Conservation (phyloP, 2,329 filamentous ascomycete species). For the Penicillium aurantiogriseum region DNA sequence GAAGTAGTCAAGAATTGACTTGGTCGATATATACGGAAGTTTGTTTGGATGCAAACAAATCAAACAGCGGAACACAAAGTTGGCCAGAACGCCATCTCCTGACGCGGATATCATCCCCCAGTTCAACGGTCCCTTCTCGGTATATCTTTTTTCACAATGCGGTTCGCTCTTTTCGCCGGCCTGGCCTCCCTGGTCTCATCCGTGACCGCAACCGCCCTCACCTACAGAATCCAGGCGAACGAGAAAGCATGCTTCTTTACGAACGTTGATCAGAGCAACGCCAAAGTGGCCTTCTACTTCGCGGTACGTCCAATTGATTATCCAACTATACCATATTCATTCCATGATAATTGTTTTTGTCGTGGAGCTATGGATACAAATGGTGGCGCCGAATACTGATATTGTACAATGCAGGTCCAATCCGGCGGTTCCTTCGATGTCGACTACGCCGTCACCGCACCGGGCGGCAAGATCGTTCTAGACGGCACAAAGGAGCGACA, state of each 20-base stretch:
- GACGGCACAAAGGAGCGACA: conserved; percentile 89
- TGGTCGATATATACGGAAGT: conserved; percentile 11
- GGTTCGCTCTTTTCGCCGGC: conserved; percentile 62
- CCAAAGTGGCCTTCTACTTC: conserved; percentile 98
- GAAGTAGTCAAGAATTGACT: conserved; percentile 9
- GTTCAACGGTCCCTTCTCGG: conserved; percentile 16
- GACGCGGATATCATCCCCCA: conserved; percentile 22
- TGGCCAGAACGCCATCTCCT: conserved; percentile 33
- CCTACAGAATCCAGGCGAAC: conserved; percentile 84
- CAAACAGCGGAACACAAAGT: conserved; percentile 35
- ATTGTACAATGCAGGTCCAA: conserved; percentile 70
- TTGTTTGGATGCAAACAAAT: conserved; percentile 34
- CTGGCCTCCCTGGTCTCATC: conserved; percentile 69
- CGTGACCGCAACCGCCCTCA: conserved; percentile 83
- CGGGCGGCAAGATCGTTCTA: conserved; percentile 75
- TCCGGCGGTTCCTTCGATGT: conserved; percentile 96
- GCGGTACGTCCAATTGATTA: conserved; percentile 64
- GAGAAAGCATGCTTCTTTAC: conserved; percentile 97
- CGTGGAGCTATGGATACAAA: background rate
- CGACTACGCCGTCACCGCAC: conserved; percentile 84
- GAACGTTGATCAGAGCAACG: conserved; percentile 69
- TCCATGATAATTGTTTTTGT: background rate
- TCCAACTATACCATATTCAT: background rate
- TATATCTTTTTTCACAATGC: conserved; percentile 53
- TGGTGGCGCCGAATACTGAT: conserved; percentile 5